Evolutionary conservation across 2,329 filamentous ascomycete genomes (phyloP), one percentile per base, ranked within the genome.

Genomic region (Penicillium thymicola): DNA sequence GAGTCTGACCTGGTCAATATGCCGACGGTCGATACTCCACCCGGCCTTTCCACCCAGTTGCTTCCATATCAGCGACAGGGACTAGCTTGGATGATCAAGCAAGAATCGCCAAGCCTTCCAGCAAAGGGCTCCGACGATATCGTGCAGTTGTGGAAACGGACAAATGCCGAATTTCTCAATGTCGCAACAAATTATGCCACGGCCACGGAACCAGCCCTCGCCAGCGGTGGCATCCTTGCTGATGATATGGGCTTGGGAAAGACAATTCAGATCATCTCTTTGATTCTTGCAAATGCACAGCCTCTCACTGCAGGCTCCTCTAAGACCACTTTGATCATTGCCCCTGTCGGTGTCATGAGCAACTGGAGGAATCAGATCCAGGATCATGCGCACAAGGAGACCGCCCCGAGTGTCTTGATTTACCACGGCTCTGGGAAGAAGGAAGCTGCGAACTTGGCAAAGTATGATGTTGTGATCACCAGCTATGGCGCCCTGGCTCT

Each of bases 221-320:
- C 89, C 7, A 89, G 85, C 48, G 92, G 92, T 18, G 92, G 92
- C 32, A 92, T 96, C 48, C 80, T 96, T 9, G 90, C 91, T 2
- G 92, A 96, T 70, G 92, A 96, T 66, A 96, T 96, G 92, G 92
- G 92, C 4, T 76, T 96, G 5, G 92, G 92, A 25, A 96, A 96
- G 76, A 96, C 92, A 0, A 80, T 96, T 9, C 89, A 96, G 70
- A 82, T 92, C 46, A 93, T 96, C 64, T 89, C 89, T 51, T 76
- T 95, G 36, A 87, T 96, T 54, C 75, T 92, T 61, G 78, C 82
- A 2, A 83, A 86, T 55, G 62, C 72, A 1, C 59, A 69, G 18
- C 73, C 73, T 2, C 71, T 67, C 49, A 78, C 78, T 16, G 65
- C 72, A 4, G 80, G 79, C 6, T 76, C 75, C 0, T 70, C 78